Evolutionary conservation across 2,329 filamentous ascomycete genomes (phyloP).

Genomic region (Cladophialophora carrionii): DNA sequence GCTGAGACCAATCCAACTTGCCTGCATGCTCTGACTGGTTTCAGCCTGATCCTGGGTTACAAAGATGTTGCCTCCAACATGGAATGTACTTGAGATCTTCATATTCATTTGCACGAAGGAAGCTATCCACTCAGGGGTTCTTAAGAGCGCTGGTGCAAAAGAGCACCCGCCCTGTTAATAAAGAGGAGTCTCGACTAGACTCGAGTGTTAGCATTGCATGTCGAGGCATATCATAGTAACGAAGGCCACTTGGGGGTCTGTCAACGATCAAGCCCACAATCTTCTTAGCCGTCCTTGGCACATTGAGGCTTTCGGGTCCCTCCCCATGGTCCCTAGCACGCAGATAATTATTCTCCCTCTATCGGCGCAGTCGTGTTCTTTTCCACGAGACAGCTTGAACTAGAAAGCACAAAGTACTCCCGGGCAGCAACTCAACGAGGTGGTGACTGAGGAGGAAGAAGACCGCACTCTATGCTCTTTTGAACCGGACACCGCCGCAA

Average conservation of each 20-base stretch:
- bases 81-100: not conserved
- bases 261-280: not conserved
- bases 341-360: not conserved
- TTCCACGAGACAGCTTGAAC: not conserved
- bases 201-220: not conserved
- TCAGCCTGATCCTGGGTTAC: conserved; percentile 16
- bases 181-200: not conserved
- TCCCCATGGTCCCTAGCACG: not conserved
- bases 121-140: not conserved
- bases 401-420: not conserved
- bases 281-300: not conserved
- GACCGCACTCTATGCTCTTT: not conserved
- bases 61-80: not conserved
- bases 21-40: conserved; percentile 7
- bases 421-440: not conserved
- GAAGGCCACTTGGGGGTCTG: not conserved
- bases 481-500: not conserved
- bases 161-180: not conserved
- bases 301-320: not conserved
- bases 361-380: not conserved
- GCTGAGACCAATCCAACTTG: conserved; percentile 8
- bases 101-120: not conserved
- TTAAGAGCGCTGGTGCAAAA: not conserved
- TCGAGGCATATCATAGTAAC: not conserved
- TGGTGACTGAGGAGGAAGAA: not conserved